Base-by-base conservation (phyloP, 2,329 filamentous ascomycete genomes). In the Clonostachys byssicola region DNA sequence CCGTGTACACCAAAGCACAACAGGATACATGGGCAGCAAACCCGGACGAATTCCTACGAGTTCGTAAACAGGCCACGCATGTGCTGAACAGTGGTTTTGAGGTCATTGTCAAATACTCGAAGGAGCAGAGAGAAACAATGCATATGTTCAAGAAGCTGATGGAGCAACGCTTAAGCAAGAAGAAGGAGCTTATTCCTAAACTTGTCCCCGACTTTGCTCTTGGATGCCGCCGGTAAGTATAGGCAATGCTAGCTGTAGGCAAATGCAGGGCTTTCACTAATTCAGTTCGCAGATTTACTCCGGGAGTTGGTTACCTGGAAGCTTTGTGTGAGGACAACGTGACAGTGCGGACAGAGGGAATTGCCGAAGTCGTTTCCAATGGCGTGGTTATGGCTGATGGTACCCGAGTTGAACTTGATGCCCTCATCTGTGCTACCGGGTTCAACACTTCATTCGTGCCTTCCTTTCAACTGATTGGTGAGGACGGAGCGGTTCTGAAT, bases 401-500 rank as follows among this genome's bases (percentile, higher is more conserved):
- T 2, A 5, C 68, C 43, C 56, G 72, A 13, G 54, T 75, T 41
- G 65, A 75, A 43, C 68, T 80, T n/a, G 80, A 83, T 54, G 70
- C 67, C 23, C 73, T 83, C 33, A 64, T 82, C 45, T 80, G 76
- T 51, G 77, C 76, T 33, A 79, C 75, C 1, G 75, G 77, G 5
- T 80, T 78, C 54, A 70, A 79, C 53, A 70, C 69, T 17, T 75
- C 72, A 2, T 78, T 76, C 56, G 56, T 64, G 6, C 75, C 75
- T 6, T 65, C 69, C 3, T 79, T 77, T 50, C 73, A 73, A 2
- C 56, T 78, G 23, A 58, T 73, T 6, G 74, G 73, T 9, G 63
- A 70, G 34, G 54, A 66, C 30, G 74, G 74, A 10, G 51, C 61
- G 33, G 73, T 77, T 49, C 64, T 80, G 35, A 72, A 73, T 49